Conservation (phyloP, 2,329 filamentous ascomycete species). For the Cryphonectria nitschkei region DNA sequence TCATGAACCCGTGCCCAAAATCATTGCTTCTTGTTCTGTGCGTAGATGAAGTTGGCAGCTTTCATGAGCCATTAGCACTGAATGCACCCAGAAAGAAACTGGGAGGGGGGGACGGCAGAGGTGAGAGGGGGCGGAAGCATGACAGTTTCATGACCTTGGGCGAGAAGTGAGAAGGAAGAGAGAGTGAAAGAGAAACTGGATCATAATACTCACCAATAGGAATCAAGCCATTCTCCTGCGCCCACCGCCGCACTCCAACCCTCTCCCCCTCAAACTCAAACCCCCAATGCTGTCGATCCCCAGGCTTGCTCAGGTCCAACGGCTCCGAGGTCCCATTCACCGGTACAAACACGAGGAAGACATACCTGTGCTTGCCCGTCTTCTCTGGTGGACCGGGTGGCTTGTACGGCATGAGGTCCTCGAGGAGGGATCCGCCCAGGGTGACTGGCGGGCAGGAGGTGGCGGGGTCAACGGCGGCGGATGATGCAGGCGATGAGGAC, state of each 20-base stretch:
- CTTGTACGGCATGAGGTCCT: conserved; percentile 46
- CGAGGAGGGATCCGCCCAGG: conserved; percentile 27
- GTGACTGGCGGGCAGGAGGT: background rate
- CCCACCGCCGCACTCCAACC: conserved; percentile 46
- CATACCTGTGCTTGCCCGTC: conserved; percentile 49
- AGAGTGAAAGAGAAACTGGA: background rate
- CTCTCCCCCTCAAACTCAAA: conserved; percentile 40
- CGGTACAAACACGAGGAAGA: conserved; percentile 45
- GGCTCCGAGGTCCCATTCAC: conserved; percentile 44
- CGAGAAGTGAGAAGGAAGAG: background rate
- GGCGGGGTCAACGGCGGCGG: background rate
- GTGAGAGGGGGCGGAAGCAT: no score
- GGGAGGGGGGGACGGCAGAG: rapidly evolving
- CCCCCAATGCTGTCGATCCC: conserved; percentile 46
- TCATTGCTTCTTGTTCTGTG: conserved; percentile 45
- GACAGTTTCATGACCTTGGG: background rate
- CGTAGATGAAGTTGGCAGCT: conserved; percentile 49
- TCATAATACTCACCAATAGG: conserved; percentile 41
- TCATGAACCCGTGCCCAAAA: background rate
- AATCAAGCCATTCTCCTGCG: conserved; percentile 44
- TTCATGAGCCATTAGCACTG: conserved; percentile 20
- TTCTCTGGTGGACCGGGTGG: conserved; percentile 46
- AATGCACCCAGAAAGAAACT: background rate
- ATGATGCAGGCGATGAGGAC: conserved; percentile 23
- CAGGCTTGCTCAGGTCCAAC: conserved; percentile 41